These are phyloP conservation scores for Singerocomus rubriflavus DNA, from an alignment of 1,284 basidiomycete species.

Conservation along the genomic window DNA sequence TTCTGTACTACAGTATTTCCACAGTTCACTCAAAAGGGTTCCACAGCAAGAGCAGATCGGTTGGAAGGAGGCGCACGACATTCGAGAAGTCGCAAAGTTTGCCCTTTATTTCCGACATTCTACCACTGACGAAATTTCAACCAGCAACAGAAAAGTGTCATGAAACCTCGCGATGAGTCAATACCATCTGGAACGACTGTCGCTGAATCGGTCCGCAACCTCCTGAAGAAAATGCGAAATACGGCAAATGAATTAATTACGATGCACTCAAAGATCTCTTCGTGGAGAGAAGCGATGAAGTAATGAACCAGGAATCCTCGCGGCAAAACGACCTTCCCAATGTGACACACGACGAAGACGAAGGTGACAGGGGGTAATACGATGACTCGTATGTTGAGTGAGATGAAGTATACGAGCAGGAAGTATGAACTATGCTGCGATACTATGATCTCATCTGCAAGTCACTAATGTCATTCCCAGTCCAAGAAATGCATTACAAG, in stretches of 20 bases:
- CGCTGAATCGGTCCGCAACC: slow-evolving; percentile 76
- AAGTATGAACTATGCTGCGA: slow-evolving; percentile 30
- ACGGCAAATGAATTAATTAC: slow-evolving; percentile 89
- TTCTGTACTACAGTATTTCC: slow-evolving; percentile 11
- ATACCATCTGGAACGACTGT: slow-evolving; percentile 72
- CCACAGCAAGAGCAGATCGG: slow-evolving; percentile 66
- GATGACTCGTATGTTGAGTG: slow-evolving; percentile 31
- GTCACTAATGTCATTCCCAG: neutral
- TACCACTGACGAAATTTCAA: slow-evolving; percentile 2
- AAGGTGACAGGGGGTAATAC: slow-evolving; percentile 34
- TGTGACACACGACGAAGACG: slow-evolving; percentile 22
- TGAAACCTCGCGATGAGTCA: slow-evolving; percentile 70
- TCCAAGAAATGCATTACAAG: slow-evolving; percentile 19
- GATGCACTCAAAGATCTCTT: slow-evolving; percentile 80
- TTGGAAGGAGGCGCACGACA: slow-evolving; percentile 44
- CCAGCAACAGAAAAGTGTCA: slow-evolving; percentile 65
- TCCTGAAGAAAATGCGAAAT: slow-evolving; percentile 81
- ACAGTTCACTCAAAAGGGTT: slow-evolving; percentile 42
- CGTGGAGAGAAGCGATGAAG: slow-evolving; percentile 45
- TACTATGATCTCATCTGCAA: neutral
- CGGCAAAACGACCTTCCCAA: slow-evolving; percentile 8
- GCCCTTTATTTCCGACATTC: slow-evolving; percentile 30
- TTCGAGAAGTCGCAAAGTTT: slow-evolving; percentile 72
- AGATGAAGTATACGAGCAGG: slow-evolving; percentile 44
- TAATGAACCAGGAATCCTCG: slow-evolving; percentile 17